phyloP scores from a whole-genome alignment of 2,329 filamentous ascomycete species.

The Fusarium veterinarium region DNA sequence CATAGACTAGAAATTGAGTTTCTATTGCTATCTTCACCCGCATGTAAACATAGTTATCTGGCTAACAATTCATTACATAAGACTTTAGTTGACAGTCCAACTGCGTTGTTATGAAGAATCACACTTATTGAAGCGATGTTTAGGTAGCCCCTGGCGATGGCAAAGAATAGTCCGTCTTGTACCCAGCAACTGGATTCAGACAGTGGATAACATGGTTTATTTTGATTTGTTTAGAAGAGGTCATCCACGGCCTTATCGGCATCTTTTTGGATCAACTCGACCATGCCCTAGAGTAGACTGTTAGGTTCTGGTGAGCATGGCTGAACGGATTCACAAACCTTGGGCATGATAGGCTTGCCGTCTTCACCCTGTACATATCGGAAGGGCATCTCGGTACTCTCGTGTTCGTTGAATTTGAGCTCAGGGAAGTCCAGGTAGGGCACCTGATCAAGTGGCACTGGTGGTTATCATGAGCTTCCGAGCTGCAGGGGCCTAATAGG shows the following conservation, averaged over 20 bases:
- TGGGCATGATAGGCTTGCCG: constrained; percentile 89
- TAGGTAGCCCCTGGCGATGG: not conserved
- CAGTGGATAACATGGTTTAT: not conserved
- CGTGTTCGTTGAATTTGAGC: constrained; percentile 87
- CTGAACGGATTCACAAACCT: constrained; percentile 61
- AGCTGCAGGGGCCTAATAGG: not conserved
- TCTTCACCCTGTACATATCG: constrained; percentile 85
- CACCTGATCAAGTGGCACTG: constrained; percentile 82
- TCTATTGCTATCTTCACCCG: not conserved
- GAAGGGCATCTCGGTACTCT: constrained; percentile 98
- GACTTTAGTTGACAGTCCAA: not conserved
- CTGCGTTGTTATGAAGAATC: not conserved
- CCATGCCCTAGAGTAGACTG: constrained; percentile 77
- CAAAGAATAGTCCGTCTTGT: not conserved
- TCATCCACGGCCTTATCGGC: constrained; percentile 92
- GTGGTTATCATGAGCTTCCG: constrained; percentile 18
- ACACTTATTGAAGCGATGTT: not conserved
- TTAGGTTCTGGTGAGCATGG: constrained; percentile 37
- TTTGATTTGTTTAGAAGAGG: constrained; percentile 67
- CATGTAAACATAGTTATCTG: not conserved
- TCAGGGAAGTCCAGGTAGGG: constrained; percentile 90
- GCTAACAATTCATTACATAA: not conserved
- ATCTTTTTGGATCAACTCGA: constrained; percentile 92
- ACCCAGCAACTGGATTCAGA: not conserved
- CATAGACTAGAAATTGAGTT: not conserved